Base-by-base conservation (phyloP, 768 basidiomycete genomes). In the Boletus fagicola region DNA sequence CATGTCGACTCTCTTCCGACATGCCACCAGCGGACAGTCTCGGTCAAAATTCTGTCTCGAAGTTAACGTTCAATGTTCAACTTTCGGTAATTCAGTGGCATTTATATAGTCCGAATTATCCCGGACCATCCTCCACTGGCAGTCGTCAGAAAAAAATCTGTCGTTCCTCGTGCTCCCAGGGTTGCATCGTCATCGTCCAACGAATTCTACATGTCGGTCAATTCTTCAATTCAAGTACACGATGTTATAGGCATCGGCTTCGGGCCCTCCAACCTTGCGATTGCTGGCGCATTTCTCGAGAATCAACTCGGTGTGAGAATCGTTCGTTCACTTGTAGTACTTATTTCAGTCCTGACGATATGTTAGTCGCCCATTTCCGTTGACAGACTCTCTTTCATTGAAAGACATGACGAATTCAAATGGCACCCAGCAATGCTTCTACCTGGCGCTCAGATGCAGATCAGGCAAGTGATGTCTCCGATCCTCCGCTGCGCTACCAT, bases 351-450 rank as follows among this genome's bases (percentile, higher is more conserved):
- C 33, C 42, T 66, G 7, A 66, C 18, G 13, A 24, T 16, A 24
- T 26, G 7, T 22, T 54, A 67, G 55, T 42, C 56, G 4, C 55
- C 57, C 46, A 57, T 60, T 51, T 58, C 56, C 49, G 75, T 56
- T 60, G 65, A 64, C 65, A 74, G 64, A 24, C 62, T 72, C 12
- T 71, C 79, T 49, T 83, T 82, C 68, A 72, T 83, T 40, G 82
- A 83, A 67, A 78, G 73, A 62, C 75, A 82, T 38, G 61, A 69
- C 1, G 63, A 70, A 53, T 83, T 83, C 63, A 72, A 71, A 53
- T 83, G 82, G 82, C 82, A 83, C 63, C 80, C 80, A 24, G 80
- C 78, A 13, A 82, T 83, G 80, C 74, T 82, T 46, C 68, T 83
- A 8, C 79, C 80, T 38, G 79, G 77, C 28, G 75, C 77, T 30